Evolutionary conservation across 2,329 filamentous ascomycete genomes (phyloP), one percentile per base, ranked within the genome.

Genomic region (Camillea tinctor): DNA sequence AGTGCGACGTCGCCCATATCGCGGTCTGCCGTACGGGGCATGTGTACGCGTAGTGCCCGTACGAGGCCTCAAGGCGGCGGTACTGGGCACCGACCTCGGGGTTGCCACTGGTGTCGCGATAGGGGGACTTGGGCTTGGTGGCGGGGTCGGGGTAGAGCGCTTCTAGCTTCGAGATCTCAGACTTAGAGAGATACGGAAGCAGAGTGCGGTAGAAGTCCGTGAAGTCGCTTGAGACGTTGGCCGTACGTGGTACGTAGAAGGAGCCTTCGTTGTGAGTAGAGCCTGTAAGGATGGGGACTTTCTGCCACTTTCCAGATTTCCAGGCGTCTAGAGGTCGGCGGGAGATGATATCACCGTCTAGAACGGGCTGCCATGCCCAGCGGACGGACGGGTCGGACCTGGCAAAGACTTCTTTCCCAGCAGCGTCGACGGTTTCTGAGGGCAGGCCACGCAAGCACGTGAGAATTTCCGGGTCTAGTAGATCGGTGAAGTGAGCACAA

Each of bases 331-430:
- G 53, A 0, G 72, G 72, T 7, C 70, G 65, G 0, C 72, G 62
- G 1, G 71, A 72, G 52, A 74, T 73, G 50, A 73, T 62, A 2
- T 69, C 58, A 6, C 65, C 68, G 13, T 74, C 71, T 1, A 74
- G 59, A 3, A 74, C 71, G 15, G 72, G 71, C 36, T 74, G 72
- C 69, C 69, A 74, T 3, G 72, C 70, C 72, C 72, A 74, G 1
- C 71, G 69, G 0, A 72, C 68, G 0, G 69, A 72, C 4, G 71
- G 64, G 5, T 73, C 67, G 6, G 69, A 74, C 1, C 63, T 57
- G 2, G 54, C 55, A 54, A 73, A 74, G 0, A 74, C 69, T 11
- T 67, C 63, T 26, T 72, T 72, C 1, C 70, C 70, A 0, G 72
- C 71, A 1, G 53, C 58, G 21, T 69, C 67, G 1, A 74, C 63